phyloP scores from a whole-genome alignment of 208 protist genomes.

The Trypanosoma brucei region DNA sequence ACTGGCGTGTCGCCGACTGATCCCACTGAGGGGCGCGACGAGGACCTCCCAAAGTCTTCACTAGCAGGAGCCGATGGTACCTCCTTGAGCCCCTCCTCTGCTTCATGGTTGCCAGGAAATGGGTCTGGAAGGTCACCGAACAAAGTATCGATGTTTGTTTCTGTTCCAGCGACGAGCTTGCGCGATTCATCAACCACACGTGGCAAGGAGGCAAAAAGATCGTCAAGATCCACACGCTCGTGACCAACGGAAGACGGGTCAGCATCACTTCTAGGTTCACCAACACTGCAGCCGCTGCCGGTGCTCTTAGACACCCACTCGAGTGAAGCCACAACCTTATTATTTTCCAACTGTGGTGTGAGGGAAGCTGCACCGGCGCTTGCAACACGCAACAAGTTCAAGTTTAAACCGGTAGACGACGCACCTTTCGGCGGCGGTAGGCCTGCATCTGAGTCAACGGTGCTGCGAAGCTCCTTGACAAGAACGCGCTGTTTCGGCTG shows the following conservation, averaged over 20 bases:
- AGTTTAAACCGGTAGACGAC: slow-evolving; percentile 13
- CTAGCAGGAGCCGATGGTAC: neutral
- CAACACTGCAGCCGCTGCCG: neutral
- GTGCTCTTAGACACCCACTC: too few relatives aligned
- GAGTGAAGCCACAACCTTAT: slow-evolving; percentile 1
- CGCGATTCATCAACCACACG: slow-evolving; percentile 12
- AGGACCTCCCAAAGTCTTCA: neutral
- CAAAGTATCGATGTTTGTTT: slow-evolving; percentile 2
- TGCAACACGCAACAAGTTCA: slow-evolving; percentile 17
- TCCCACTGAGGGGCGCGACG: neutral
- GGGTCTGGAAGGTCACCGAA: slow-evolving; percentile 19
- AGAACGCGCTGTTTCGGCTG: slow-evolving; percentile 55
- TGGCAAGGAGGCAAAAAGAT: slow-evolving; percentile 34
- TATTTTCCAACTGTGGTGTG: slow-evolving; percentile 1
- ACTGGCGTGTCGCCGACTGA: neutral
- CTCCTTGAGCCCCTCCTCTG: neutral
- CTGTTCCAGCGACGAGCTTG: neutral
- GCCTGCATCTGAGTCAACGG: slow-evolving; percentile 18
- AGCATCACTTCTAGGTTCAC: neutral
- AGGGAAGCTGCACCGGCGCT: neutral
- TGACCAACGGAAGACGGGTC: neutral
- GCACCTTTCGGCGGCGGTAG: neutral
- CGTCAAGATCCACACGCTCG: slow-evolving; percentile 27
- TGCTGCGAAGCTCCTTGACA: slow-evolving; percentile 41
- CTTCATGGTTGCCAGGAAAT: neutral